These are phyloP conservation scores for Hymenotorrendiella dingleyae DNA, from an alignment of 2,329 filamentous ascomycete genomes.

Conservation along the genomic window DNA sequence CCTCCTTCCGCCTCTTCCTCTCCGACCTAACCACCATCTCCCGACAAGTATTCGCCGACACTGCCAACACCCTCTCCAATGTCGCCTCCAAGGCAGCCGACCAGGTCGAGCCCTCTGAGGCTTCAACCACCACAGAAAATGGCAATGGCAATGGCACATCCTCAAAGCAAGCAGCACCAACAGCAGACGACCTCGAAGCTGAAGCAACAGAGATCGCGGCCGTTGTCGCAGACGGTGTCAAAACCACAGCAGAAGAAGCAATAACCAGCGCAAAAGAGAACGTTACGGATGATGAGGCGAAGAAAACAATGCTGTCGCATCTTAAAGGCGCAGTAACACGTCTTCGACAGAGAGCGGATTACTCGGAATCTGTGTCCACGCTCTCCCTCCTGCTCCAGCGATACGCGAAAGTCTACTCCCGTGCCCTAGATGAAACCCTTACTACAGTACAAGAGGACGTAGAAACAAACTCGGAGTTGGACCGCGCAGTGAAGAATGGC, in stretches of 20 bases:
- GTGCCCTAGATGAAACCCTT: constrained; percentile 61
- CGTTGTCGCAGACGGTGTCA: constrained; percentile 34
- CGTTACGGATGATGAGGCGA: constrained; percentile 59
- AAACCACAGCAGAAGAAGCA: constrained; percentile 52
- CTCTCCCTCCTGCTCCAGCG: constrained; percentile 69
- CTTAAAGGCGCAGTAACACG: constrained; percentile 71
- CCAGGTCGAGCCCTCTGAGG: constrained; percentile 63
- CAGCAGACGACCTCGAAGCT: constrained; percentile 58
- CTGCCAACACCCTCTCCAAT: constrained; percentile 70
- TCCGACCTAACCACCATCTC: constrained; percentile 73
- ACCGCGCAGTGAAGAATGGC: constrained; percentile 70
- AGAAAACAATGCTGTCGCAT: constrained; percentile 65
- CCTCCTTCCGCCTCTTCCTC: constrained; percentile 82
- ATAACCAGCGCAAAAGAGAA: constrained; percentile 69
- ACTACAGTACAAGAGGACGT: constrained; percentile 64
- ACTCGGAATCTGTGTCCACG: constrained; percentile 78
- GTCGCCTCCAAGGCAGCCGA: constrained; percentile 71
- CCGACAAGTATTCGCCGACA: constrained; percentile 80
- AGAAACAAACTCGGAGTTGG: constrained; percentile 66
- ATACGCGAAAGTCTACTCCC: constrained; percentile 73
- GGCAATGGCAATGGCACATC: neutral
- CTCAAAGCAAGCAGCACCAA: constrained; percentile 42
- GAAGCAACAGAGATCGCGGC: constrained; percentile 48
- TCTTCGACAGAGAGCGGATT: constrained; percentile 71
- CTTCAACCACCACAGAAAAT: constrained; percentile 17